Conservation (phyloP, 805 yeast species). For the Starmerella vaccinii region DNA sequence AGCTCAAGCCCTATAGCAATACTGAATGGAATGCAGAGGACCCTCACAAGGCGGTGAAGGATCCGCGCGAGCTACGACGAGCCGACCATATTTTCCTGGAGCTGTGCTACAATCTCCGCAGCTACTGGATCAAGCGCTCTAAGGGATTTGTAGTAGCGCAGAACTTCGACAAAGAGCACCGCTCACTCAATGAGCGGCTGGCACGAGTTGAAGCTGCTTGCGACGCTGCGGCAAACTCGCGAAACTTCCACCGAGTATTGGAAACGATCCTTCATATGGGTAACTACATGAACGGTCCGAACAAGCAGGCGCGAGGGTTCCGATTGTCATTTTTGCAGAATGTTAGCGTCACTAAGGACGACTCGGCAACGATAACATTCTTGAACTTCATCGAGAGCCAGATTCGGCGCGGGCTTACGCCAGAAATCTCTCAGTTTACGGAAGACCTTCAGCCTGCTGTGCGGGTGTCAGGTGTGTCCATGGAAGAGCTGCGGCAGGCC, state of each 20-base stretch:
- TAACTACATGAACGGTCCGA: constrained; percentile 88
- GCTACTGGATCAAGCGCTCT: constrained; percentile 88
- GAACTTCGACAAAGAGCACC: constrained; percentile 67
- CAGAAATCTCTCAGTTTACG: constrained; percentile 64
- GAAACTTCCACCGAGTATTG: constrained; percentile 58
- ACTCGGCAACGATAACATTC: constrained; percentile 75
- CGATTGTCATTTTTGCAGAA: constrained; percentile 81
- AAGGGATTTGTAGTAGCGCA: constrained; percentile 65
- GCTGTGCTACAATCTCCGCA: constrained; percentile 68
- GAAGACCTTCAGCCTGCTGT: constrained; percentile 54
- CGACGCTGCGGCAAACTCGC: constrained; percentile 53
- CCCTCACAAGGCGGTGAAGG: constrained; percentile 48
- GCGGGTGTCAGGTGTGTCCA: constrained; percentile 58
- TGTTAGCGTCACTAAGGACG: constrained; percentile 82
- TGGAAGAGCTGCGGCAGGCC: constrained; percentile 71
- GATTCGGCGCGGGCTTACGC: constrained; percentile 64
- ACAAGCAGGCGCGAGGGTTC: constrained; percentile 89
- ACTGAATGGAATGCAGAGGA: constrained; percentile 46
- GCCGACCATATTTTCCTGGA: constrained; percentile 80
- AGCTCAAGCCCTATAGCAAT: constrained; percentile 62
- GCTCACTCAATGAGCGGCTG: constrained; percentile 56
- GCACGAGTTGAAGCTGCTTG: constrained; percentile 65
- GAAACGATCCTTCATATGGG: constrained; percentile 86
- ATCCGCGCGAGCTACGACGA: constrained; percentile 67
- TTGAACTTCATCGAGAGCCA: constrained; percentile 85